Evolutionary conservation across 2,329 filamentous ascomycete genomes (phyloP), one percentile per base, ranked within the genome.

Genomic region (Emmonsiellopsis sp.): DNA sequence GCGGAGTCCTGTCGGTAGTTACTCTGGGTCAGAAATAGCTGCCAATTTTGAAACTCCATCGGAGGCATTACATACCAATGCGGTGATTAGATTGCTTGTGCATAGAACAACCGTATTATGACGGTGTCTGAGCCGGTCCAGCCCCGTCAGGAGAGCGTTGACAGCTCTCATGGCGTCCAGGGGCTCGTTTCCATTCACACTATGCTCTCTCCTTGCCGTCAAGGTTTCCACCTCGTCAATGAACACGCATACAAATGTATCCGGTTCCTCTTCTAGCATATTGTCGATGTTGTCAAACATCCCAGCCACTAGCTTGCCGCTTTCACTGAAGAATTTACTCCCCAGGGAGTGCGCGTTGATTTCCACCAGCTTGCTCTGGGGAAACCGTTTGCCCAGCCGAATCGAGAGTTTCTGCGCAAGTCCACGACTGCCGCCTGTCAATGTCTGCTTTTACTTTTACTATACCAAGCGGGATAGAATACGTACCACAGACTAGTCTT

Each of bases 401-500:
- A 79, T 78, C 46, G 72, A 70, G 7, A 78, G 65, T 58, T 77
- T 77, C 56, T 79, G 76, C 2, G 75, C 71, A 9, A 78, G 62
- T 2, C 70, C 75, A 26, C 73, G 70, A 52, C 67, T 69, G 50
- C 7, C 30, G 10, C n/a, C 9, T 42, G 51, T 57, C 37, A 57
- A 16, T 43, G 32, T n/a, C 11, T 11, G 20, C 7, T 37, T 26
- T 20, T 26, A 11, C 6, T 32, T 52, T 15, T 20, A 26, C 5
- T 2, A 15, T 44, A 32, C 13, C 32, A 15, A n/a, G 9, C 10
- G 31, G 44, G 26, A 26, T 47, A 35, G 7, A 16, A n/a, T 38
- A 51, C 51, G 50, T 56, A 62, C 64, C 71, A 75, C 2, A 76
- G 62, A 1, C 68, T 72, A 16, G 70, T 73, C 59, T 97, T 96